Conservation (phyloP, 2,329 filamentous ascomycete genomes). For the Arachnomyces sp. region DNA sequence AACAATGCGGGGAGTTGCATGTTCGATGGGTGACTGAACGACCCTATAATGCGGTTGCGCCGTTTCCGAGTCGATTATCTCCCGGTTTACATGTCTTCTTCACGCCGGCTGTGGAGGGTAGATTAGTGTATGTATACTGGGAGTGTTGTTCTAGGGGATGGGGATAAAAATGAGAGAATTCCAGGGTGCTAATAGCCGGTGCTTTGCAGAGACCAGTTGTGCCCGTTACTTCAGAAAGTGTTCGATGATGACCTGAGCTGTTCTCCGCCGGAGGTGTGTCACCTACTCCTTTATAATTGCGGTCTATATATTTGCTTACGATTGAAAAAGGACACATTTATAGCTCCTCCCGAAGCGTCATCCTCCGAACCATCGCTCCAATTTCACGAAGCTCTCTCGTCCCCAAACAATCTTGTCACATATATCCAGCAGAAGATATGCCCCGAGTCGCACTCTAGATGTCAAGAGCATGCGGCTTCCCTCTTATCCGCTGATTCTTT, state of each 20-base stretch:
- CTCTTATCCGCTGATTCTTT: constrained; percentile 54
- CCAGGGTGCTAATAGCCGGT: not conserved
- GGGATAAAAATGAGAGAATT: no score
- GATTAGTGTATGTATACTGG: constrained; percentile 24
- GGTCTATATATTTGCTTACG: constrained; percentile 17
- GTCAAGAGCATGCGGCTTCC: constrained; percentile 41
- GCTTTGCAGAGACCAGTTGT: constrained; percentile 44
- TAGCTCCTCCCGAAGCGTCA: constrained; percentile 47
- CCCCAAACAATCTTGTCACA: constrained; percentile 47
- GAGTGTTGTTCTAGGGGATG: not conserved
- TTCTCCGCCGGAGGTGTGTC: constrained; percentile 38
- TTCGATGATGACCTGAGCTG: constrained; percentile 55
- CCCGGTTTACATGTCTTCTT: constrained; percentile 78
- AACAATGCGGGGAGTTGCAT: constrained; percentile 63
- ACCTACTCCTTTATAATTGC: not conserved
- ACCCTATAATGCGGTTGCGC: constrained; percentile 54
- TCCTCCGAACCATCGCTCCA: constrained; percentile 58
- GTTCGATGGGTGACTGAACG: constrained; percentile 65
- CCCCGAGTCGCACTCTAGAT: constrained; percentile 38
- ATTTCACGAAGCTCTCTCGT: constrained; percentile 60
- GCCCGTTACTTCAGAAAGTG: constrained; percentile 48
- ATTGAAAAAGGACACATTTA: constrained; percentile 48
- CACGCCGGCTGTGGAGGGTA: constrained; percentile 46
- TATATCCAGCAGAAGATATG: constrained; percentile 52
- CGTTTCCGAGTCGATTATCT: constrained; percentile 66